A percentile compares a stretch with the other conserved stretches of the same genome.
phyloP scores from a whole-genome alignment of 768 basidiomycete species.

The Lentinula boryana region DNA sequence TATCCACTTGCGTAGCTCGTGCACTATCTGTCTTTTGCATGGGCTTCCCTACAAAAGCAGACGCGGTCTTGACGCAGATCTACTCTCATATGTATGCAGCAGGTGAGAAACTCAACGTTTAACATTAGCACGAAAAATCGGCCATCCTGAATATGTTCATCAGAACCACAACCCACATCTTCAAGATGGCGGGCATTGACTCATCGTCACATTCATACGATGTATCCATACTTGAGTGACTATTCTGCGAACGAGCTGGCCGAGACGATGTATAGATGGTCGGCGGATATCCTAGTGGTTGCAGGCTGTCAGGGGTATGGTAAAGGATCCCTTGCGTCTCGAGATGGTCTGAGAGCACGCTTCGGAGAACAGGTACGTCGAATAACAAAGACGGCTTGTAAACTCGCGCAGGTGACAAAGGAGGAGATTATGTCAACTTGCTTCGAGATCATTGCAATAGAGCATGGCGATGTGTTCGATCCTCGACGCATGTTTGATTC shows the following conservation, averaged over 20 bases:
- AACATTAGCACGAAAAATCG: background rate
- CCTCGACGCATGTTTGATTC: constrained; percentile 50
- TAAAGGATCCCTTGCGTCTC: constrained; percentile 25
- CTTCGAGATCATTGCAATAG: constrained; percentile 64
- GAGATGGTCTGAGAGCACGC: constrained; percentile 35
- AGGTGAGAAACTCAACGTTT: constrained; percentile 29
- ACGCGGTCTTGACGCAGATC: constrained; percentile 57
- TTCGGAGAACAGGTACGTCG: constrained; percentile 59
- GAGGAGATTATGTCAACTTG: constrained; percentile 77
- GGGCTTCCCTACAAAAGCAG: constrained; percentile 66
- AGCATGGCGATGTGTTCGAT: constrained; percentile 46
- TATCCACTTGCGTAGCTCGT: constrained; percentile 60
- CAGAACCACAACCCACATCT: constrained; percentile 73
- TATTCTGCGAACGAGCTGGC: constrained; percentile 66
- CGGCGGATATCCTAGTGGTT: constrained; percentile 58
- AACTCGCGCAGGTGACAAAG: constrained; percentile 55
- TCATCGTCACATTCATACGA: constrained; percentile 58
- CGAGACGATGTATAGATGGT: constrained; percentile 72
- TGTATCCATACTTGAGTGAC: constrained; percentile 62
- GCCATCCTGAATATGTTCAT: constrained; percentile 1
- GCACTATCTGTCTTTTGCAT: constrained; percentile 69
- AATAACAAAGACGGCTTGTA: constrained; percentile 58
- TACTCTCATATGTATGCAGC: constrained; percentile 51
- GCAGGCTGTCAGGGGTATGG: constrained; percentile 51
- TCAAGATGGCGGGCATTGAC: constrained; percentile 74